A percentile compares a stretch with the other conserved stretches of the same genome.
Evolutionary conservation across 257 asterid genomes (phyloP).

Genomic region (Nicotiana tomentosiformis): DNA sequence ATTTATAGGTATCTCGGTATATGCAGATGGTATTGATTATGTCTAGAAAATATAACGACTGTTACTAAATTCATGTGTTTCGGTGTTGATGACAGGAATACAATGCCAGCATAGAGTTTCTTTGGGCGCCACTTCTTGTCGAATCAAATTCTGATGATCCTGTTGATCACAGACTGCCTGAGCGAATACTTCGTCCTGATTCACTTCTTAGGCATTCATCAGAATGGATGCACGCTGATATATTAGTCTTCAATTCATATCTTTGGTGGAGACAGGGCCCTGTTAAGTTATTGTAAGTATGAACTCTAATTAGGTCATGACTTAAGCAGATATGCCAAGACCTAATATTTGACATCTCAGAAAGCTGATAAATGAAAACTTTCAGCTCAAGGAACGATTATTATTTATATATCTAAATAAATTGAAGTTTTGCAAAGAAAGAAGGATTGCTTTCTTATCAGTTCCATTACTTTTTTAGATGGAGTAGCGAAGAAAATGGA

Average conservation of each 20-base stretch:
- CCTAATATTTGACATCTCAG: background rate
- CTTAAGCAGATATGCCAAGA: background rate
- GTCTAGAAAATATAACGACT: background rate
- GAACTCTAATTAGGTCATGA: background rate
- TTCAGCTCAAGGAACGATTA: background rate
- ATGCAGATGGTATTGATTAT: background rate
- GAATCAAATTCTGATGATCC: slow-evolving; percentile 91
- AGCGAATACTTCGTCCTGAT: slow-evolving; percentile 81
- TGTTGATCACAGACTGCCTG: slow-evolving; percentile 70
- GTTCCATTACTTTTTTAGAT: slow-evolving; percentile 29
- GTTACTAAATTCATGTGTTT: slow-evolving; percentile 1
- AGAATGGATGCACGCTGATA: slow-evolving; percentile 80
- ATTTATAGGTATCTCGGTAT: background rate
- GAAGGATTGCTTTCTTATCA: background rate
- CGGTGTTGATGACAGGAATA: slow-evolving; percentile 43
- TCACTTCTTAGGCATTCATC: slow-evolving; percentile 68
- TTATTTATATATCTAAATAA: background rate
- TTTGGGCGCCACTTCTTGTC: slow-evolving; percentile 95
- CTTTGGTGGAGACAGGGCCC: slow-evolving; percentile 97
- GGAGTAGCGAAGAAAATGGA: slow-evolving; percentile 60
- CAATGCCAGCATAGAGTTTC: slow-evolving; percentile 83
- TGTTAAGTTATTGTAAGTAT: slow-evolving; percentile 67
- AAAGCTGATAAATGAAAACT: background rate
- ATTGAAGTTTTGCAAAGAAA: background rate
- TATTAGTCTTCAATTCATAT: slow-evolving; percentile 79